Conservation (phyloP, 441 rosid genomes). For the Populus hybrid region DNA sequence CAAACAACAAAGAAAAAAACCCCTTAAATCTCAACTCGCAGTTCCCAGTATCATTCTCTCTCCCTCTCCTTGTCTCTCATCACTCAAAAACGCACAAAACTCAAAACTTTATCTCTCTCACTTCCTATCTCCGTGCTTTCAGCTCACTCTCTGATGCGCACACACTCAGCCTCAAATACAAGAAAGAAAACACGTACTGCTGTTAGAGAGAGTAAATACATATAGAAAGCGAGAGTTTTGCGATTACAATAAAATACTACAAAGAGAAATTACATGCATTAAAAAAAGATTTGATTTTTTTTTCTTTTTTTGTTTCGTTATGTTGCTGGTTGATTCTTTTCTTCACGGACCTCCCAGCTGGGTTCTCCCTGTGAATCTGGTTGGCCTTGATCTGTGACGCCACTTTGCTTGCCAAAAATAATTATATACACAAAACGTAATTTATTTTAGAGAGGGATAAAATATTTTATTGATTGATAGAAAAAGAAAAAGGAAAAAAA, state of each 20-base stretch:
- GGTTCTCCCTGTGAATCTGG: conserved; percentile 9
- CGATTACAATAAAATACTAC: conserved; percentile 9
- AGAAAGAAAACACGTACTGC: conserved; percentile 17
- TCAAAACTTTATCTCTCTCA: conserved; percentile 7
- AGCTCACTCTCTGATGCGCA: not conserved
- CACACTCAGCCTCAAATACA: conserved; percentile 7
- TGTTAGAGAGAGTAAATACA: not conserved
- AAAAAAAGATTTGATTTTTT: not conserved
- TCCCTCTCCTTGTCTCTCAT: conserved; percentile 7
- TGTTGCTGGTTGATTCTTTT: conserved; percentile 35
- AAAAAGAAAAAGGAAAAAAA: not conserved
- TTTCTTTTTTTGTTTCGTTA: conserved; percentile 8
- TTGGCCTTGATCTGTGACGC: conserved; percentile 17
- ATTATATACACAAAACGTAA: not conserved
- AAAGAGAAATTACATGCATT: not conserved
- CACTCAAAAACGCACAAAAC: conserved; percentile 17
- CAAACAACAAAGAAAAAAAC: not conserved
- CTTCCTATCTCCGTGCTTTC: not conserved
- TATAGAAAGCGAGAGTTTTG: conserved; percentile 5
- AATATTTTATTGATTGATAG: not conserved
- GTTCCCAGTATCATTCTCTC: conserved; percentile 11
- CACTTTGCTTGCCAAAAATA: not conserved
- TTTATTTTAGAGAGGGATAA: not conserved
- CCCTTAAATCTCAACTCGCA: conserved; percentile 20
- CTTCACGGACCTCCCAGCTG: conserved; percentile 28